Percentiles rank a stretch among this genome's conserved stretches.
Conservation (phyloP, 2,329 filamentous ascomycete species). For the Talaromyces sp. region DNA sequence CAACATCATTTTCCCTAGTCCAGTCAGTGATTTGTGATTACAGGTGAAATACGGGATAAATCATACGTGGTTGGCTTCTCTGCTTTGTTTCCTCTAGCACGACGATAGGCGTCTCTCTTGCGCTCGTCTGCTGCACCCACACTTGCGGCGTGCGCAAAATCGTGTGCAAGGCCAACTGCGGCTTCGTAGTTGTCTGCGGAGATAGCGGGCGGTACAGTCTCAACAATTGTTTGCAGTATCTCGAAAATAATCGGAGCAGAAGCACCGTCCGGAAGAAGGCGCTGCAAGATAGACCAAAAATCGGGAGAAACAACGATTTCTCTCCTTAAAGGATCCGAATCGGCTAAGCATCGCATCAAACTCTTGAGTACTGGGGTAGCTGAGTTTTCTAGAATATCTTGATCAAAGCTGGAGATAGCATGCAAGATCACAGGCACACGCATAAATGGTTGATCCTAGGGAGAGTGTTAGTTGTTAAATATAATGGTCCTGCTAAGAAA, state of each 20-base stretch:
- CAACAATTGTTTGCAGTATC: conserved; percentile 73
- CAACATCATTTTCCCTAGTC: conserved; percentile 59
- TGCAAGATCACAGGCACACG: conserved; percentile 88
- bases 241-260: conserved; percentile 75
- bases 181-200: conserved; percentile 95
- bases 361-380: conserved; percentile 72
- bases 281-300: conserved; percentile 87
- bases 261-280: conserved; percentile 62
- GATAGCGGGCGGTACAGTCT: conserved; percentile 69
- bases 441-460: conserved; percentile 79
- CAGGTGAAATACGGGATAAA: neutral
- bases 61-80: conserved; percentile 46
- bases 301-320: conserved; percentile 96
- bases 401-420: conserved; percentile 79
- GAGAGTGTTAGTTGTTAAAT: conserved; percentile 13
- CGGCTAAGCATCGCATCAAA: conserved; percentile 70
- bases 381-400: conserved; percentile 68
- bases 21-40: neutral
- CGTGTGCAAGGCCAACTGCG: conserved; percentile 74
- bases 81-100: conserved; percentile 48
- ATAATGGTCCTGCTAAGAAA: neutral
- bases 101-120: conserved; percentile 53
- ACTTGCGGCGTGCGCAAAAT: conserved; percentile 79
- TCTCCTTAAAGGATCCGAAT: conserved; percentile 70
- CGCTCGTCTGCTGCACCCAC: conserved; percentile 66